Conservation (phyloP, 768 basidiomycete species). For the Mycena latifolia region DNA sequence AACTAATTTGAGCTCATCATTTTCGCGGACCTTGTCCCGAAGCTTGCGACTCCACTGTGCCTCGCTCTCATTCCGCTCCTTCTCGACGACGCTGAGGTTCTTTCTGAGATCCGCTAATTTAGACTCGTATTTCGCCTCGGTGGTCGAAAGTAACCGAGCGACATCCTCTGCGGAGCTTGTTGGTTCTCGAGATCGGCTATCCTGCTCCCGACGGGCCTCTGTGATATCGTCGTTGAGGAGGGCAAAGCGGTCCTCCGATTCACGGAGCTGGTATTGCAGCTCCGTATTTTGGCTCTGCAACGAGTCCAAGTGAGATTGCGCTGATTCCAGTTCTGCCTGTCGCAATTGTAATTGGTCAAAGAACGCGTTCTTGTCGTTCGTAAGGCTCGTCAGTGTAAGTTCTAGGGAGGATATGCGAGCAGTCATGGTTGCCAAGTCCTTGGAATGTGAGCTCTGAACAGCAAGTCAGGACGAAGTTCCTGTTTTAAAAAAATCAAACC, state of each 20-base stretch:
- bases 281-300: slow-evolving; percentile 86
- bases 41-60: slow-evolving; percentile 92
- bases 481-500: slow-evolving; percentile 54
- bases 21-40: slow-evolving; percentile 80
- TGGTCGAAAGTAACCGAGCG: slow-evolving; percentile 77
- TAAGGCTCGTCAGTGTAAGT: slow-evolving; percentile 73
- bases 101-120: slow-evolving; percentile 79
- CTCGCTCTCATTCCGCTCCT: slow-evolving; percentile 89
- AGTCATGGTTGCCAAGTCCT: slow-evolving; percentile 65
- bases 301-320: slow-evolving; percentile 79
- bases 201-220: slow-evolving; percentile 73
- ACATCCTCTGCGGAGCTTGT: slow-evolving; percentile 72
- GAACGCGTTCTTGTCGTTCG: slow-evolving; percentile 79
- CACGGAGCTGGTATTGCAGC: slow-evolving; percentile 87
- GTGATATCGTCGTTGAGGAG: slow-evolving; percentile 79
- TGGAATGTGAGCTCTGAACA: slow-evolving; percentile 72
- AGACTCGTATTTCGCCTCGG: slow-evolving; percentile 82
- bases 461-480: slow-evolving; percentile 6
- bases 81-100: slow-evolving; percentile 74
- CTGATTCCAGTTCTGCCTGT: slow-evolving; percentile 92
- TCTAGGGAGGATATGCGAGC: slow-evolving; percentile 73
- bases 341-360: slow-evolving; percentile 91
- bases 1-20: slow-evolving; percentile 75
- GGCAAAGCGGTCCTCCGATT: slow-evolving; percentile 77
- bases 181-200: slow-evolving; percentile 57